Base-by-base conservation (phyloP, 2,329 filamentous ascomycete species). In the Neonectria ditissima region DNA sequence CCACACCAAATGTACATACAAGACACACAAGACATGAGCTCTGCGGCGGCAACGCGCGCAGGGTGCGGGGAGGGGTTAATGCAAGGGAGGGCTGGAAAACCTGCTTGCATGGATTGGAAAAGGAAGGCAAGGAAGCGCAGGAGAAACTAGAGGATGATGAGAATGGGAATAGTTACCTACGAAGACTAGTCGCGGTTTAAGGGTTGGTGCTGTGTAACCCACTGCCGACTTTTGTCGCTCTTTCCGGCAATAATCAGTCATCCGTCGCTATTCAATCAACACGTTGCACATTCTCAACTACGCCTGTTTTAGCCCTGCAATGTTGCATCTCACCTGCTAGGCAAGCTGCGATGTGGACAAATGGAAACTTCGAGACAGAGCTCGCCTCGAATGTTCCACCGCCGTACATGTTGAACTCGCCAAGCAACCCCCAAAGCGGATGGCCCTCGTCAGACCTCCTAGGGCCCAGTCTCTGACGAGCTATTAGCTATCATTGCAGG, bases 21-120 rank as follows among this genome's bases (percentile, higher is more conserved):
- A 54, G 14, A 30, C 43, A 30, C 43, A 26, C 24, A 6, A 26
- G 24, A 26, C 24, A 55, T 59, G 51, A 39, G 39, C 55, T 64
- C 58, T 50, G 47, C 51, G 45, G 58, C 63, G 67, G 68, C 67
- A 67, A 68, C 60, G 62, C 58, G 55, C 52, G 59, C 62, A 62
- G 66, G 62, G 61, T 62, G 64, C 66, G 60, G 54, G 61, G 65
- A 45, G 24, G 41, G 45, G 10, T n/a, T 20, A 30, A 43, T 43
- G 24, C 45, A 58, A 51, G 51, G 45, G 41, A 51, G 45, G 32
- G 30, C 41, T 24, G 65, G 55, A 45, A 55, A 65, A 59, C 58
- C 59, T 66, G 58, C 59, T 64, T 62, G 58, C 58, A 63, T 59
- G 62, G 61, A 65, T 65, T 60, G 65, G 65, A 63, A 62, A 63